Percentiles rank a stretch among this genome's conserved stretches.
Conservation (phyloP, 2,329 filamentous ascomycete genomes). For the Nemania sp. region DNA sequence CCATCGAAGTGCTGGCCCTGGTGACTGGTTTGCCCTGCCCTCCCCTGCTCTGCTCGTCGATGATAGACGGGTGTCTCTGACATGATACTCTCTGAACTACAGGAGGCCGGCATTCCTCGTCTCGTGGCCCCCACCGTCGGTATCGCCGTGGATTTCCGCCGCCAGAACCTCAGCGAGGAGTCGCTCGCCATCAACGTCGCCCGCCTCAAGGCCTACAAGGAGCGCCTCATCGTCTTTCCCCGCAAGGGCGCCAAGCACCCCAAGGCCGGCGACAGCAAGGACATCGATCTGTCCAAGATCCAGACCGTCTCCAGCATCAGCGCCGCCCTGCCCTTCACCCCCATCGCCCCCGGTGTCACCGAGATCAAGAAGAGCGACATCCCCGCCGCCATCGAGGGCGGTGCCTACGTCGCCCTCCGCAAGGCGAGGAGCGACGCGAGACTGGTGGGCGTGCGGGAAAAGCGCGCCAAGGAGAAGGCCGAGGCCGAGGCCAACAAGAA, state of each 20-base stretch:
- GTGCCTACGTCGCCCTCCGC: conserved; percentile 86
- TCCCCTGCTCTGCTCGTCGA: neutral
- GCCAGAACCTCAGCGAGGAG: conserved; percentile 97
- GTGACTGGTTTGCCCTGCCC: neutral
- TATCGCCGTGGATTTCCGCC: conserved; percentile 94
- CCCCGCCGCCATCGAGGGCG: conserved; percentile 75
- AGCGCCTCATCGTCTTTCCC: conserved; percentile 96
- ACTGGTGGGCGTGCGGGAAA: conserved; percentile 83
- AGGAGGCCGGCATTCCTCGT: conserved; percentile 95
- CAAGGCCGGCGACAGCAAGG: conserved; percentile 91
- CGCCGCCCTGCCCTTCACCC: conserved; percentile 72
- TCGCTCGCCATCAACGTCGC: conserved; percentile 92
- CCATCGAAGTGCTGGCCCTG: neutral
- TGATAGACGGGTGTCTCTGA: conserved; percentile 43
- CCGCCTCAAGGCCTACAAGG: conserved; percentile 97
- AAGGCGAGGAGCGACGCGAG: conserved; percentile 82
- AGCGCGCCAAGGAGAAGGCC: conserved; percentile 87
- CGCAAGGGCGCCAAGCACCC: conserved; percentile 83
- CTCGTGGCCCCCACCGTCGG: conserved; percentile 94
- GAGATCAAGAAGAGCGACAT: conserved; percentile 84
- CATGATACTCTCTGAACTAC: conserved; percentile 31
- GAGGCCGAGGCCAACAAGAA: conserved; percentile 86
- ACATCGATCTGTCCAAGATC: conserved; percentile 71
- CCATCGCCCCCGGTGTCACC: conserved; percentile 66
- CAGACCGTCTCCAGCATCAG: conserved; percentile 61